phyloP scores from a whole-genome alignment of 805 yeast genomes.

The Starmera quercuum region DNA sequence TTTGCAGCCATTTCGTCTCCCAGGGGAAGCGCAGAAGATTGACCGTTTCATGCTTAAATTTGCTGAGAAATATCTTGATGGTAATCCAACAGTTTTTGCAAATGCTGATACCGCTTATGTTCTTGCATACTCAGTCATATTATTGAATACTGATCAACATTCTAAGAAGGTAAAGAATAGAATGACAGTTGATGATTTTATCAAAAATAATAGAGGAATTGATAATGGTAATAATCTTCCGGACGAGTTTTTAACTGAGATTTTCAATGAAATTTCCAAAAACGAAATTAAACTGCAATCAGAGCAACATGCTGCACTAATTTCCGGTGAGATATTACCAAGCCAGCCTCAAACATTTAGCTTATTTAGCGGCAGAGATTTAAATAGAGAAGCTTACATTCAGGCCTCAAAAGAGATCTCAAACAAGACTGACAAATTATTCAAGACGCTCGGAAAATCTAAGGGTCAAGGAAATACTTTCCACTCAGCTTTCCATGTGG shows the following conservation, averaged over 20 bases:
- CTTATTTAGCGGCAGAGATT: constrained; percentile 65
- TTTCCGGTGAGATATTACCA: constrained; percentile 50
- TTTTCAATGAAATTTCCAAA: constrained; percentile 69
- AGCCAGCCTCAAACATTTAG: constrained; percentile 33
- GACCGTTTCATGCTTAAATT: constrained; percentile 95
- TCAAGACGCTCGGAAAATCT: constrained; percentile 53
- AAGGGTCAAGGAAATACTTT: constrained; percentile 43
- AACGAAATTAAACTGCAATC: constrained; percentile 88
- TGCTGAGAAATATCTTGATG: constrained; percentile 85
- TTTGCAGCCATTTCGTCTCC: constrained; percentile 83
- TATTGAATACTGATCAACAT: constrained; percentile 93
- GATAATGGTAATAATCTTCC: constrained; percentile 87
- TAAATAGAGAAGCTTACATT: constrained; percentile 74
- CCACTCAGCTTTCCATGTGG: constrained; percentile 79
- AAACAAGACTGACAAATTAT: constrained; percentile 77
- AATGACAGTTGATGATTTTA: constrained; percentile 84
- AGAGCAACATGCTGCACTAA: constrained; percentile 87
- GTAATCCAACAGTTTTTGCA: constrained; percentile 81
- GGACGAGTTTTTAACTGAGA: constrained; percentile 55
- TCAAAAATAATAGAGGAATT: constrained; percentile 83
- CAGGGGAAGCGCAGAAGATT: constrained; percentile 97
- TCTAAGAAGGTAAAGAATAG: constrained; percentile 77
- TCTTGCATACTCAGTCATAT: constrained; percentile 81
- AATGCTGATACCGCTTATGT: constrained; percentile 94
- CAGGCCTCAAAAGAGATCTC: constrained; percentile 92